Percentiles rank a stretch among this genome's conserved stretches.
Conservation (phyloP, 2,329 filamentous ascomycete species). For the Verruconis gallopava region DNA sequence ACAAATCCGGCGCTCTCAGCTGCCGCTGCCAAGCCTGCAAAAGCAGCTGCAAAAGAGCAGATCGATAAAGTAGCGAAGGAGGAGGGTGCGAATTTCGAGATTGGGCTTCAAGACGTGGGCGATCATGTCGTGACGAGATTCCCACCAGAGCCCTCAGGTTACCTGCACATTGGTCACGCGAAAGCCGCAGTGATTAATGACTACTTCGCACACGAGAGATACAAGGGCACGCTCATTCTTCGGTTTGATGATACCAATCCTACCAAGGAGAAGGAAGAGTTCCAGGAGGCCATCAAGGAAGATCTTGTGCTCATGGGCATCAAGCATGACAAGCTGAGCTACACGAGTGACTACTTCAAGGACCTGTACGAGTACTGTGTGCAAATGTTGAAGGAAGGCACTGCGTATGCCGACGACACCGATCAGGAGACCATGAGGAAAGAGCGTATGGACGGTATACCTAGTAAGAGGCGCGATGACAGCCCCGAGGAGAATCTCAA, state of each 20-base stretch:
- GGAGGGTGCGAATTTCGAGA: slow-evolving; percentile 77
- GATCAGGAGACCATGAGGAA: slow-evolving; percentile 76
- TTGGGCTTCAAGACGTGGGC: slow-evolving; percentile 61
- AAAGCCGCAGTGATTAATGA: slow-evolving; percentile 91
- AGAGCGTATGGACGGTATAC: slow-evolving; percentile 71
- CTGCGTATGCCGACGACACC: slow-evolving; percentile 92
- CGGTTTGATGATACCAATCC: slow-evolving; percentile 98
- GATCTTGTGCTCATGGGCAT: slow-evolving; percentile 87
- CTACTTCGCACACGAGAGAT: slow-evolving; percentile 90
- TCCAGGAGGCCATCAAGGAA: slow-evolving; percentile 83
- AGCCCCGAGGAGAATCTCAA: slow-evolving; percentile 71
- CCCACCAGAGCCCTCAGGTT: slow-evolving; percentile 88
- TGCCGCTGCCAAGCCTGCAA: slow-evolving; percentile 26
- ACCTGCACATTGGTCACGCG: slow-evolving; percentile 89
- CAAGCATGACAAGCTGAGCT: slow-evolving; percentile 72
- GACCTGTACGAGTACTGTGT: slow-evolving; percentile 77
- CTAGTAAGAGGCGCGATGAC: slow-evolving; percentile 68
- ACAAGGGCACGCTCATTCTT: slow-evolving; percentile 79
- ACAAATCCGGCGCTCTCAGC: slow-evolving; percentile 64
- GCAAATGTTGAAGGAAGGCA: slow-evolving; percentile 70
- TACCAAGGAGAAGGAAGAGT: slow-evolving; percentile 93
- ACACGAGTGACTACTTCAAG: slow-evolving; percentile 93
- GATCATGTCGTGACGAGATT: slow-evolving; percentile 87
- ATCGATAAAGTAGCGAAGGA: slow-evolving; percentile 59
- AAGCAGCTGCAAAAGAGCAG: slow-evolving; percentile 46